These are phyloP conservation scores for Leccinum fallax DNA, from an alignment of 1,284 basidiomycete genomes.

Conservation along the genomic window DNA sequence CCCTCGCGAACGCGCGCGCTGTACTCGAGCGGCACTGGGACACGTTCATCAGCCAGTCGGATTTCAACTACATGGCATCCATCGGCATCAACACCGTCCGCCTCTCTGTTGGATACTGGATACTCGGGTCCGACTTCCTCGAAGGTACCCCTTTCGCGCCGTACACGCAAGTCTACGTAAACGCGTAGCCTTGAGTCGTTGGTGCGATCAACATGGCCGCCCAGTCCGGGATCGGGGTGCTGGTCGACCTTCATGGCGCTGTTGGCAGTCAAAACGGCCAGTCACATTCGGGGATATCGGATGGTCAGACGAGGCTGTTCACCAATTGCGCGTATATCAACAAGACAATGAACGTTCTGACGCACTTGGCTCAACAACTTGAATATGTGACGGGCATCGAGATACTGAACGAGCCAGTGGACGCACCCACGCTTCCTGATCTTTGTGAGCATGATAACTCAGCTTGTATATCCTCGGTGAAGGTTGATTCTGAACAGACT, in stretches of 20 bases:
- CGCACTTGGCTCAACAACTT: conserved; percentile 59
- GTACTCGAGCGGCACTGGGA: conserved; percentile 80
- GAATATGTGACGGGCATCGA: no score
- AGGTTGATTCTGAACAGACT: conserved; percentile 10
- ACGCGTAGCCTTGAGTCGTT: conserved; percentile 61
- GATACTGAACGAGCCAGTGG: conserved; percentile 73
- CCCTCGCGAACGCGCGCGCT: conserved; percentile 46
- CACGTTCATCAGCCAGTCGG: conserved; percentile 67
- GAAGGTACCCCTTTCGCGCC: conserved; percentile 55
- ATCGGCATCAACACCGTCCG: conserved; percentile 77
- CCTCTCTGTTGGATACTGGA: conserved; percentile 74
- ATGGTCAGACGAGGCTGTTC: conserved; percentile 61
- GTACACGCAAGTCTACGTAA: conserved; percentile 62
- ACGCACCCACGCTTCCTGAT: conserved; percentile 46
- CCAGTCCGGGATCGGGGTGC: conserved; percentile 36
- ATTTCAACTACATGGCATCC: conserved; percentile 62
- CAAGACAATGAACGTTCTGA: conserved; percentile 61
- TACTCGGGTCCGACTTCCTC: conserved; percentile 45
- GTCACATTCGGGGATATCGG: conserved; percentile 75
- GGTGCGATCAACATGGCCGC: conserved; percentile 72
- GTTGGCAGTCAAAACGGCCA: conserved; percentile 39
- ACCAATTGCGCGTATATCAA: conserved; percentile 50
- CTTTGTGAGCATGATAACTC: conserved; percentile 48
- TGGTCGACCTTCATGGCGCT: no score
- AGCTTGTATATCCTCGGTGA: neutral